Percentiles rank a stretch among this genome's conserved stretches.
Evolutionary conservation across 23 red algal species (phyloP).

Genomic region (Gracilaria domingensis): DNA sequence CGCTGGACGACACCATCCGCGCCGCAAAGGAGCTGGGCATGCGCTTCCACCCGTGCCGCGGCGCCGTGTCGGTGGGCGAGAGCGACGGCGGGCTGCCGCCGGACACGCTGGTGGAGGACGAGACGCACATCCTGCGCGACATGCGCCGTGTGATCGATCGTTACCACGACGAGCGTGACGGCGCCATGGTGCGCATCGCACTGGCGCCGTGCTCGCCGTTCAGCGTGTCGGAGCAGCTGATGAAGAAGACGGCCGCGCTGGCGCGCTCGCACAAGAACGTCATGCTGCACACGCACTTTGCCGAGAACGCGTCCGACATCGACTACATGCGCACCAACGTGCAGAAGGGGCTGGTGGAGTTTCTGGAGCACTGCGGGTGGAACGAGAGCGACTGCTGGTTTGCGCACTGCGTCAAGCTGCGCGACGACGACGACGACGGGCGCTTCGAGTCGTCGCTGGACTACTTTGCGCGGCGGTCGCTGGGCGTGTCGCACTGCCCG

Average conservation of each 20-base stretch:
- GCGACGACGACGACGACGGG: conserved; percentile 27
- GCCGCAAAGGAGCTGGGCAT: conserved; percentile 57
- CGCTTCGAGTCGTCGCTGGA: conserved; percentile 13
- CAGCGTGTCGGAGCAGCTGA: conserved; percentile 44
- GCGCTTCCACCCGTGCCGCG: conserved; percentile 61
- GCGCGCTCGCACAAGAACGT: conserved; percentile 54
- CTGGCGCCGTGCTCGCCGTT: conserved; percentile 66
- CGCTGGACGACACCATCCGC: conserved; percentile 58
- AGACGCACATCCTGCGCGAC: conserved; percentile 29
- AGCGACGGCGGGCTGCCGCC: conserved; percentile 59
- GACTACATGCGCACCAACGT: conserved; percentile 59
- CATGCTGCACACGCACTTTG: conserved; percentile 67
- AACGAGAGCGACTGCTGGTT: conserved; percentile 60
- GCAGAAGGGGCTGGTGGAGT: conserved; percentile 48
- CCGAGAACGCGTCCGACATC: conserved; percentile 39
- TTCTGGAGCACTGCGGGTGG: conserved; percentile 63
- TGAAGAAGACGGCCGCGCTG: conserved; percentile 44
- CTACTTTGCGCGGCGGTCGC: conserved; percentile 31
- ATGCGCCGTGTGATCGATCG: conserved; percentile 56
- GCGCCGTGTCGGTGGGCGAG: conserved; percentile 59
- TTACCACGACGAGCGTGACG: conserved; percentile 59
- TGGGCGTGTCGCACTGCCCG: conserved; percentile 93
- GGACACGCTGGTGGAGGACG: conserved; percentile 54
- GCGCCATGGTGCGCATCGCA: conserved; percentile 57
- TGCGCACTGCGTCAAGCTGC: conserved; percentile 61